Evolutionary conservation across 2,329 filamentous ascomycete genomes (phyloP), one percentile per base, ranked within the genome.

Genomic region (Lasiodiplodia theobromae): DNA sequence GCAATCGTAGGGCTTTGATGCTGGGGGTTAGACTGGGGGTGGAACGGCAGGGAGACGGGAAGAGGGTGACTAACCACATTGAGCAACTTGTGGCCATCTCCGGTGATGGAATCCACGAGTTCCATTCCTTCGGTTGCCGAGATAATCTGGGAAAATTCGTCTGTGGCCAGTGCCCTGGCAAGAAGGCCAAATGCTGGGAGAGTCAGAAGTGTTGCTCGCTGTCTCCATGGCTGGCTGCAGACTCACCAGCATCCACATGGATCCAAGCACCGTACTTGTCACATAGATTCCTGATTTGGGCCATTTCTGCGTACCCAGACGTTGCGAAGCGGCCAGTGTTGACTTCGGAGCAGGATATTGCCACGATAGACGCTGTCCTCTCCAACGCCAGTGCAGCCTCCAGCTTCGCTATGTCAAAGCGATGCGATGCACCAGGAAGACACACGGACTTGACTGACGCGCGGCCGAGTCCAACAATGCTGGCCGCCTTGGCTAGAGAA

Each of bases 61-160:
- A 56, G 11, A 56, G 12, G 1, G 6, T 14, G 21, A 85, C 87
- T 70, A 78, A 90, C 88, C 56, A 97, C 93, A 73, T 97, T 97
- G 70, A 98, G 86, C n/a, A 97, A 82, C 76, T 97, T 97, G 79
- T 98, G 95, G 0, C 87, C 92, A 74, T 97, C 94, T 2, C 92
- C 90, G 0, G 93, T 90, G 72, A 97, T 94, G 63, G 92, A 96
- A 76, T 97, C 93, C 3, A 92, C 93, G 2, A 97, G 83, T 70
- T 97, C 91, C 14, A 97, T 78, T 0, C 92, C 92, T 4, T 86
- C 84, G 1, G 81, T 81, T 81, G 85, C 69, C 80, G 84, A 44
- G 77, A 79, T 69, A 80, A 88, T 70, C 88, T 76, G 57, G 69
- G 80, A 76, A 75, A 92, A 94, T 68, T 90, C 86, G 0, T 83